A percentile compares a stretch with the other conserved stretches of the same genome.
Conservation (phyloP, 192 early-diverging fungal species). For the Backusella psychrophila region DNA sequence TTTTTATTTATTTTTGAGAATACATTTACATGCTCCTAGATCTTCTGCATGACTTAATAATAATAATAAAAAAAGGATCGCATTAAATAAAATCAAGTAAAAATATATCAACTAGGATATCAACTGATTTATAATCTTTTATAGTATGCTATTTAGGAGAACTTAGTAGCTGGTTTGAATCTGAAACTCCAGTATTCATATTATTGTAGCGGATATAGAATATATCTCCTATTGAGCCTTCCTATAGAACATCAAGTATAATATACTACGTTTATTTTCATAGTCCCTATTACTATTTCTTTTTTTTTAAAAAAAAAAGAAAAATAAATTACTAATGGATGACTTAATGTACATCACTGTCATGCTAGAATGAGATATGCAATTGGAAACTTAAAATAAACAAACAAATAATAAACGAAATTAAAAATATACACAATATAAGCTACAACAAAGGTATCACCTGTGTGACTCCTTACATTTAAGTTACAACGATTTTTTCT, state of each 20-base stretch:
- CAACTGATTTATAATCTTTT: not conserved
- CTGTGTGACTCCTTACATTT: not conserved
- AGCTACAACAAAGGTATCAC: not conserved
- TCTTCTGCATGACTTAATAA: slow-evolving; percentile 5
- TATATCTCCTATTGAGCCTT: not conserved
- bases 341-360: not conserved
- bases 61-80: not conserved
- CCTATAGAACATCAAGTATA: not conserved
- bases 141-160: not conserved
- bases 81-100: not conserved
- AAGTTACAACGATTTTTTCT: slow-evolving; percentile 6
- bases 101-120: not conserved
- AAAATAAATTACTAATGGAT: not conserved
- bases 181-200: not conserved
- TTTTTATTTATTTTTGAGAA: not conserved
- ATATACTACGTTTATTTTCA: not conserved
- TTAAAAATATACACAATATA: not conserved
- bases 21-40: not conserved
- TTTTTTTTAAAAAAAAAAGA: not conserved
- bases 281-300: not conserved
- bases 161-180: not conserved
- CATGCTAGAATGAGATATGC: not conserved
- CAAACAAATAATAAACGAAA: not conserved
- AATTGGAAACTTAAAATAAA: not conserved
- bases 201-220: not conserved